Conservation (phyloP, 1,284 basidiomycete genomes). For the Pterulicium gracile region DNA sequence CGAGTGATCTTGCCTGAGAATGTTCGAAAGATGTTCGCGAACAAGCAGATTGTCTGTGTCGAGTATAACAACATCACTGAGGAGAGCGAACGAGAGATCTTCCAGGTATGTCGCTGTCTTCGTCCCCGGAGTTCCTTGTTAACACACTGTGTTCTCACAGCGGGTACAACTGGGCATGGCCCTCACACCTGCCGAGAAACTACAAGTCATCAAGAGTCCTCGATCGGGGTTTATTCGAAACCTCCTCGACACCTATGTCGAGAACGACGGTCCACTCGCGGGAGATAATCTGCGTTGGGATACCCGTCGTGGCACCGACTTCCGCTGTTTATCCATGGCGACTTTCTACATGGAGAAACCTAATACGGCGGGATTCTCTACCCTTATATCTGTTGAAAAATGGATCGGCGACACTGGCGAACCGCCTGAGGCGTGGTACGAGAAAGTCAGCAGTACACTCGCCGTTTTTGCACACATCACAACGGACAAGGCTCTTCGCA, state of each 20-base stretch:
- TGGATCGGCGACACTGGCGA: slow-evolving; percentile 34
- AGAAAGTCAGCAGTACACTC: slow-evolving; percentile 29
- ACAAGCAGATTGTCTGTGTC: slow-evolving; percentile 64
- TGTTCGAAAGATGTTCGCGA: slow-evolving; percentile 41
- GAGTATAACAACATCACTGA: slow-evolving; percentile 56
- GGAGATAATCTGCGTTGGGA: slow-evolving; percentile 43
- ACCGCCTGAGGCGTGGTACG: slow-evolving; percentile 20
- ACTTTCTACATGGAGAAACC: slow-evolving; percentile 40
- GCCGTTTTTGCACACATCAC: slow-evolving; percentile 32
- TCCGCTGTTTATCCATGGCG: slow-evolving; percentile 45
- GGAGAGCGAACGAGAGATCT: slow-evolving; percentile 62
- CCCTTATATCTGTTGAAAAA: slow-evolving; percentile 35
- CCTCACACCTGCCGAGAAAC: slow-evolving; percentile 64
- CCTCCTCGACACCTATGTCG: slow-evolving; percentile 34
- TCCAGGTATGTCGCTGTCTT: slow-evolving; percentile 54
- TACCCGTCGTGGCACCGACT: slow-evolving; percentile 47
- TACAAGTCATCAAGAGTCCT: slow-evolving; percentile 47
- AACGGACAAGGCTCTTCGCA: slow-evolving; percentile 18
- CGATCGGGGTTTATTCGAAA: slow-evolving; percentile 43
- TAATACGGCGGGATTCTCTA: slow-evolving; percentile 16
- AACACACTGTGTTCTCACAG: too few relatives aligned
- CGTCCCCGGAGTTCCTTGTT: too few relatives aligned
- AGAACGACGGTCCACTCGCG: slow-evolving; percentile 26
- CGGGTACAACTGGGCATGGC: slow-evolving; percentile 72
- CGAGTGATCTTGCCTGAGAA: slow-evolving; percentile 35